These are phyloP conservation scores for Solidago caesia DNA, from an alignment of 129 eudicot species.

Conservation along the genomic window DNA sequence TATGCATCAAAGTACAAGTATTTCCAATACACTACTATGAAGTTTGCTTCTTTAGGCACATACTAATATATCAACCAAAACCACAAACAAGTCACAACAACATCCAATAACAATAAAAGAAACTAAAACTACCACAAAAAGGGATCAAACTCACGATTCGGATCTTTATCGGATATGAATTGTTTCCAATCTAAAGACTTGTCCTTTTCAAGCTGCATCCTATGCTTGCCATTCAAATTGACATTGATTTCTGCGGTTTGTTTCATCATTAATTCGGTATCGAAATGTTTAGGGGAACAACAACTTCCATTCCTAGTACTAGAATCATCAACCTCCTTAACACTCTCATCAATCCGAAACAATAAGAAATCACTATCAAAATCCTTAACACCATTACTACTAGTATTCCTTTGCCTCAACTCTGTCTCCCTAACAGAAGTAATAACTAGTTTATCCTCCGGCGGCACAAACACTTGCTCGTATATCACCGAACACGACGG, in stretches of 20 bases:
- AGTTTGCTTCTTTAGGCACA: slow-evolving; percentile 20
- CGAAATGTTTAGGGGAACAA: slow-evolving; percentile 28
- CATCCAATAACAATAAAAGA: neutral
- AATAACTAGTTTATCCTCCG: slow-evolving; percentile 33
- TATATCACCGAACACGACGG: slow-evolving; percentile 38
- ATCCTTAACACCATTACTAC: slow-evolving; percentile 28
- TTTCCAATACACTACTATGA: slow-evolving; percentile 8
- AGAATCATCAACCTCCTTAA: slow-evolving; percentile 34
- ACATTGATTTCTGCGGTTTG: slow-evolving; percentile 30
- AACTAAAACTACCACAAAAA: neutral
- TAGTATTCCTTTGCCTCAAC: slow-evolving; percentile 64
- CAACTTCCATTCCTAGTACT: slow-evolving; percentile 23
- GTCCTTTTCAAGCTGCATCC: slow-evolving; percentile 52
- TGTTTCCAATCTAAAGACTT: slow-evolving; percentile 72
- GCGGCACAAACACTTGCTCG: slow-evolving; percentile 39
- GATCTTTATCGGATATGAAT: slow-evolving; percentile 56
- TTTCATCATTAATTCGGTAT: slow-evolving; percentile 29
- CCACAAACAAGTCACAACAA: neutral
- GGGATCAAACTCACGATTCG: slow-evolving; percentile 44
- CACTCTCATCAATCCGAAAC: slow-evolving; percentile 43
- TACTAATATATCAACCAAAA: slow-evolving; percentile 8
- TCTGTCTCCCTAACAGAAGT: slow-evolving; percentile 36
- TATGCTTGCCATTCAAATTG: slow-evolving; percentile 38
- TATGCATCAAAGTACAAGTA: neutral
- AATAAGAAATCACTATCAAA: neutral